These are phyloP conservation scores for Triticum monococcum DNA, from an alignment of 176 grass and related monocot genomes.

Conservation along the genomic window DNA sequence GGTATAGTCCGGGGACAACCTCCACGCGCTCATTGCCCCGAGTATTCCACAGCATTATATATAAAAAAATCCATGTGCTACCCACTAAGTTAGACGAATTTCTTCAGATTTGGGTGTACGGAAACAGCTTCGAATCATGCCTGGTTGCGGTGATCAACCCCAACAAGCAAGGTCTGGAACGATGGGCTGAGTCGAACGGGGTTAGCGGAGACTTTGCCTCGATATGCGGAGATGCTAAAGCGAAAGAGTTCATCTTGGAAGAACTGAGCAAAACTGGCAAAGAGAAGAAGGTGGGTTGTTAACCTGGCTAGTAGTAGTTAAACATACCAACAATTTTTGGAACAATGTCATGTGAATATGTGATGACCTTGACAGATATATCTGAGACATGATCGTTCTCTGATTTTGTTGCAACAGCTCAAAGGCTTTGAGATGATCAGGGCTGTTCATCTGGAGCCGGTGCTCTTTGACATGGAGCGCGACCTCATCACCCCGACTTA, in stretches of 20 bases:
- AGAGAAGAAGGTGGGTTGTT: constrained; percentile 65
- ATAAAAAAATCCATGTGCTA: background rate
- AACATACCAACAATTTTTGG: background rate
- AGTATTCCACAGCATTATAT: background rate
- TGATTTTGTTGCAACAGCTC: constrained; percentile 50
- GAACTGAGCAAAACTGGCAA: constrained; percentile 66
- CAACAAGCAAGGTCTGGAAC: constrained; percentile 66
- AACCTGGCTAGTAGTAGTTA: background rate
- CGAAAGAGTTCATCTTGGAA: constrained; percentile 70
- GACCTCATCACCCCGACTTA: constrained; percentile 91
- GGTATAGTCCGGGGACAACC: constrained; percentile 34
- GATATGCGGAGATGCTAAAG: constrained; percentile 60
- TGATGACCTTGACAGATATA: background rate
- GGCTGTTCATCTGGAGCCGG: constrained; percentile 82
- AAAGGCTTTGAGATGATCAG: constrained; percentile 94
- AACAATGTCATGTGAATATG: background rate
- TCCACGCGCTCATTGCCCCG: constrained; percentile 6
- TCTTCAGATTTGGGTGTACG: constrained; percentile 86
- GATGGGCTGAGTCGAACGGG: constrained; percentile 71
- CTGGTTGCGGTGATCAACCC: constrained; percentile 83
- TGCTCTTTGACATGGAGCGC: constrained; percentile 82
- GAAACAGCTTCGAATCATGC: constrained; percentile 92
- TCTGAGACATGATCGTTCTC: constrained; percentile 12
- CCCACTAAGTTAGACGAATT: background rate
- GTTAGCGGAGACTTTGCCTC: constrained; percentile 53